phyloP scores from a whole-genome alignment of 192 early-diverging fungal genomes.

The Umbelopsis ramanniana region DNA sequence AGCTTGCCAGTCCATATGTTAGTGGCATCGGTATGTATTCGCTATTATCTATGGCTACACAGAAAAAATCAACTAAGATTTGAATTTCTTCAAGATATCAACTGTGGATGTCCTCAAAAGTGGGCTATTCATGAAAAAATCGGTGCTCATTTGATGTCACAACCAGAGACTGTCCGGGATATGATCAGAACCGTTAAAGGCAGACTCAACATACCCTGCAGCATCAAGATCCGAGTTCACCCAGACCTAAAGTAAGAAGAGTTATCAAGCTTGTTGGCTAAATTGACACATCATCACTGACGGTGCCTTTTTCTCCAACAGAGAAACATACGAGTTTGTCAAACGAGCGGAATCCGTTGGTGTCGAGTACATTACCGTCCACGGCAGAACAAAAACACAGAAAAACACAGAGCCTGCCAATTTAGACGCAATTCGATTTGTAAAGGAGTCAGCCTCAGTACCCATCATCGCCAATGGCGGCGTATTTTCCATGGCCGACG shows the following conservation, averaged over 20 bases:
- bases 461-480: slow-evolving; percentile 92
- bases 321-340: slow-evolving; percentile 85
- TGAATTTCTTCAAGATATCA: slow-evolving; percentile 55
- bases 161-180: slow-evolving; percentile 89
- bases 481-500: slow-evolving; percentile 78
- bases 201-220: slow-evolving; percentile 68
- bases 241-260: slow-evolving; percentile 56
- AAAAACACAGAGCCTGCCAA: slow-evolving; percentile 83
- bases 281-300: background rate
- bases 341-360: slow-evolving; percentile 84
- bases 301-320: slow-evolving; percentile 24
- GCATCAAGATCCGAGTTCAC: slow-evolving; percentile 91
- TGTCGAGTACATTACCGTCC: slow-evolving; percentile 87
- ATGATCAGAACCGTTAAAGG: slow-evolving; percentile 85
- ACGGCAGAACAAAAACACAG: slow-evolving; percentile 84
- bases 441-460: slow-evolving; percentile 77
- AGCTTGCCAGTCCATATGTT: slow-evolving; percentile 78
- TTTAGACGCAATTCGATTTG: slow-evolving; percentile 79
- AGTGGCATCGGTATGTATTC: slow-evolving; percentile 57
- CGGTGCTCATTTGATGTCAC: slow-evolving; percentile 83
- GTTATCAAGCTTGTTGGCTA: background rate
- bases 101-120: slow-evolving; percentile 97
- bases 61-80: background rate
- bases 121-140: slow-evolving; percentile 93
- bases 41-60: background rate